Conservation (phyloP, 2,329 filamentous ascomycete genomes). For the Cadophora luteo-olivacea region DNA sequence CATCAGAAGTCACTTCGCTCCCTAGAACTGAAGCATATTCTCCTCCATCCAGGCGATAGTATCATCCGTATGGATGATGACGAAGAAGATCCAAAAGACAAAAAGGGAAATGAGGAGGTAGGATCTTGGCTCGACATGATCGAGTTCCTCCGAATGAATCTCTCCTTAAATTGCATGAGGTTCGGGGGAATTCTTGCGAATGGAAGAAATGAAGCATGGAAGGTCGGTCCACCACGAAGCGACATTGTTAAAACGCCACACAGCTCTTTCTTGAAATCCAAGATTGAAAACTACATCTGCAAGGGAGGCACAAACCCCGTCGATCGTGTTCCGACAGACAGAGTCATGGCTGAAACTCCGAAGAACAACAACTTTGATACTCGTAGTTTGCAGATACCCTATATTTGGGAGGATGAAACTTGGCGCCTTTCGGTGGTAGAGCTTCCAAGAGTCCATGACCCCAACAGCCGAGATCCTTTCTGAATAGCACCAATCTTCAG, state of each 20-base stretch:
- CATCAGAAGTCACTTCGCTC: not conserved
- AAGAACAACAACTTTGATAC: not conserved
- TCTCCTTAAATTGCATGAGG: not conserved
- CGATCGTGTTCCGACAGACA: not conserved
- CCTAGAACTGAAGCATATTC: not conserved
- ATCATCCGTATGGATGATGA: not conserved
- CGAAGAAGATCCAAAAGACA: not conserved
- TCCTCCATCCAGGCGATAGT: not conserved
- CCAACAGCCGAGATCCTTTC: not conserved
- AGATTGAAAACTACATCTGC: not conserved
- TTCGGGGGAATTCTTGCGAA: conserved; percentile 2
- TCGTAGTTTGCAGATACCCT: not conserved
- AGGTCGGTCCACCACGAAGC: not conserved
- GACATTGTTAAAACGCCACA: not conserved
- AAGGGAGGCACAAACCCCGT: not conserved
- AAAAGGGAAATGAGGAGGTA: conserved; percentile 1
- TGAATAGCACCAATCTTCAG: not conserved
- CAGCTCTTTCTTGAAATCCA: not conserved
- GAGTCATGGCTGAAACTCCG: not conserved
- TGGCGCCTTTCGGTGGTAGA: not conserved
- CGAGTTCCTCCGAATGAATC: not conserved
- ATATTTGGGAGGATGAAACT: conserved; percentile 5
- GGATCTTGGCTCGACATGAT: conserved; percentile 16
- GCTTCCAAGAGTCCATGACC: not conserved
- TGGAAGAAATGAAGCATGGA: conserved; percentile 10